These are phyloP conservation scores for Lasiosphaeris hirsuta DNA, from an alignment of 495 filamentous ascomycete genomes.

Conservation along the genomic window DNA sequence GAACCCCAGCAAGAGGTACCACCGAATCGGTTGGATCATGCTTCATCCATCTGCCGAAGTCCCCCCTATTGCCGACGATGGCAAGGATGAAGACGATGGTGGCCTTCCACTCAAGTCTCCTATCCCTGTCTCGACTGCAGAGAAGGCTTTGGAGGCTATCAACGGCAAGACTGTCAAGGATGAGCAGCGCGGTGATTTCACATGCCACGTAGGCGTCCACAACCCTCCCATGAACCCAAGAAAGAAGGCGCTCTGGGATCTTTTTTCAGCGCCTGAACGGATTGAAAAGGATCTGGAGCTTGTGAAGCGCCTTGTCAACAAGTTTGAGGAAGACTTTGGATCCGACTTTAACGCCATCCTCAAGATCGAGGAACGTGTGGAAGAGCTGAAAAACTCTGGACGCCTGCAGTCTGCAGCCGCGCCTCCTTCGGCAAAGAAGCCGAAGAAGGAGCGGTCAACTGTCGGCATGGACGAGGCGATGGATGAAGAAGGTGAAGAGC, in stretches of 20 bases:
- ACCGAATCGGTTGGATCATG: slow-evolving; percentile 98
- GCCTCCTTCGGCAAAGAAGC: slow-evolving; percentile 59
- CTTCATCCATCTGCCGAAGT: slow-evolving; percentile 72
- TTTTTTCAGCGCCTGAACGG: slow-evolving; percentile 86
- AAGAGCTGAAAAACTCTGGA: slow-evolving; percentile 69
- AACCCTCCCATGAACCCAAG: slow-evolving; percentile 78
- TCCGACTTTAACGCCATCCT: slow-evolving; percentile 64
- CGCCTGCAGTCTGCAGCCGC: slow-evolving; percentile 64
- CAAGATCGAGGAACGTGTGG: slow-evolving; percentile 82
- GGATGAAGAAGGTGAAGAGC: slow-evolving; percentile 69
- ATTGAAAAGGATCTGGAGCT: slow-evolving; percentile 81
- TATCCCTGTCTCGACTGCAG: slow-evolving; percentile 55
- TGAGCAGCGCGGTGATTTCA: slow-evolving; percentile 87
- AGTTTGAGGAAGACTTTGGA: slow-evolving; percentile 78
- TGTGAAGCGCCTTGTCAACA: slow-evolving; percentile 68
- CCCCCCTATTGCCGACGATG: slow-evolving; percentile 56
- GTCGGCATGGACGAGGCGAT: slow-evolving; percentile 64
- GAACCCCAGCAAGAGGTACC: slow-evolving; percentile 93
- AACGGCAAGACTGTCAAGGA: slow-evolving; percentile 97
- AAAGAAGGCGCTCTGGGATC: slow-evolving; percentile 96
- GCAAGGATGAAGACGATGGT: slow-evolving; percentile 53
- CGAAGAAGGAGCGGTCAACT: slow-evolving; percentile 44
- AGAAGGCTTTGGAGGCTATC: slow-evolving; percentile 84
- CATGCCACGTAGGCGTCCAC: slow-evolving; percentile 95
- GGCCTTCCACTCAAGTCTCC: slow-evolving; percentile 35